phyloP scores from a whole-genome alignment of 176 grass and related monocot species.

The Saccharum officinarum region DNA sequence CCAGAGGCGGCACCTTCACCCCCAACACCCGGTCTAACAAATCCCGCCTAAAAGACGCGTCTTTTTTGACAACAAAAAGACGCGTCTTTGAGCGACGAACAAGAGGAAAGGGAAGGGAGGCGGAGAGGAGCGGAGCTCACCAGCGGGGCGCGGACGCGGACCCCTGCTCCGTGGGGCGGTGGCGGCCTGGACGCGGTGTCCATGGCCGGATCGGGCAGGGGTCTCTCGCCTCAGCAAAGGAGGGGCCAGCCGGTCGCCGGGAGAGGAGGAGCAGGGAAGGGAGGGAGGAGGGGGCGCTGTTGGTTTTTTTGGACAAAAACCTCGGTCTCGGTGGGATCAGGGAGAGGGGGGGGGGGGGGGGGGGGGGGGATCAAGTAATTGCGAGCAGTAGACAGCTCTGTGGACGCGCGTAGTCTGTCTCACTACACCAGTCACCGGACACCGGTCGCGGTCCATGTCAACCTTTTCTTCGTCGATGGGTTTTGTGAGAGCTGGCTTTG shows the following conservation, averaged over 20 bases:
- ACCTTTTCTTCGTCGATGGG: not conserved
- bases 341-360: not conserved
- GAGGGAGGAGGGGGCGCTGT: not conserved
- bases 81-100: not conserved
- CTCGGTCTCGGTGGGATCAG: slow-evolving; percentile 18
- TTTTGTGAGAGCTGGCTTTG: not conserved
- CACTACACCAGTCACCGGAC: not conserved
- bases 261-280: too few species aligned
- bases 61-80: too few species aligned
- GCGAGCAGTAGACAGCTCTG: not conserved
- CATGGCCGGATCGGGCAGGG: slow-evolving; percentile 30
- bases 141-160: slow-evolving; percentile 46
- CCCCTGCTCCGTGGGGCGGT: slow-evolving; percentile 12
- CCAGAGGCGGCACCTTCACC: not conserved
- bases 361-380: not conserved
- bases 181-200: slow-evolving; percentile 9
- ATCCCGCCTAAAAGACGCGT: not conserved
- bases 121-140: not conserved
- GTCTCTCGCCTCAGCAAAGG: not conserved
- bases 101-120: not conserved
- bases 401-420: slow-evolving; percentile 15
- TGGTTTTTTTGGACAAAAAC: slow-evolving; percentile 7
- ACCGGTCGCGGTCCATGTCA: not conserved
- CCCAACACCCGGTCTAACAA: not conserved
- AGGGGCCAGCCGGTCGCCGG: slow-evolving; percentile 1